phyloP scores from a whole-genome alignment of 2,329 filamentous ascomycete genomes.

The Cercospora sp. region DNA sequence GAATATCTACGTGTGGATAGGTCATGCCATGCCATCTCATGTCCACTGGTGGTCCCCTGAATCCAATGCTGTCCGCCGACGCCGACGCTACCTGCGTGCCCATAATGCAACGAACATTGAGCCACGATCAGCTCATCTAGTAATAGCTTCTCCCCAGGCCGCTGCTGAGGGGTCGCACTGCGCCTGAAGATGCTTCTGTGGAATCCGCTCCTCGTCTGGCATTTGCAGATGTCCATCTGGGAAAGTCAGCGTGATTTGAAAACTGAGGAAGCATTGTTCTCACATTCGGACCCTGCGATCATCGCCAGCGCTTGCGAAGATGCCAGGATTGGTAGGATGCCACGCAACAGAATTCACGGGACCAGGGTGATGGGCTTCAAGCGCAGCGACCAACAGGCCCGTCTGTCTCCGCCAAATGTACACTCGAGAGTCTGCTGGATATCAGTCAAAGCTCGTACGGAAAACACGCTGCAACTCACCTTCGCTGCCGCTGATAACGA shows the following conservation, averaged over 20 bases:
- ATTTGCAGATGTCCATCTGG: conserved; percentile 23
- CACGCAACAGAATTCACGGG: conserved; percentile 85
- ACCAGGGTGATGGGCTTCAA: conserved; percentile 72
- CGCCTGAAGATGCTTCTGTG: conserved; percentile 12
- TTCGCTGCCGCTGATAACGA: conserved; percentile 89
- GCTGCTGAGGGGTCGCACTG: conserved; percentile 7
- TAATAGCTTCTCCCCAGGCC: conserved; percentile 13
- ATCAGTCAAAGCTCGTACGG: neutral
- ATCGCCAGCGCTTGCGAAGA: conserved; percentile 91
- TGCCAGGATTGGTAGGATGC: conserved; percentile 77
- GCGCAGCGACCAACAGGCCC: conserved; percentile 70
- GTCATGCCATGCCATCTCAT: conserved; percentile 6
- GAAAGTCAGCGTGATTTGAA: conserved; percentile 11
- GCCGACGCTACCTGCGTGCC: conserved; percentile 12
- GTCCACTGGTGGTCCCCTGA: neutral
- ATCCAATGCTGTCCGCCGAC: conserved; percentile 11
- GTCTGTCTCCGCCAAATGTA: conserved; percentile 91
- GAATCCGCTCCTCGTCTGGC: conserved; percentile 16
- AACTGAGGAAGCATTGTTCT: conserved; percentile 39
- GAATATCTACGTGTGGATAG: conserved; percentile 1
- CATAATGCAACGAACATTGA: conserved; percentile 3
- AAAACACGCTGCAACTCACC: conserved; percentile 52
- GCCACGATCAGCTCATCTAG: conserved; percentile 5
- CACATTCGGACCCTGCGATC: conserved; percentile 84
- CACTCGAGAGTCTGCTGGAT: conserved; percentile 60